A percentile compares a stretch with the other conserved stretches of the same genome.
Conservation (phyloP, 23 red algal species). For the Chondrus crispus region DNA sequence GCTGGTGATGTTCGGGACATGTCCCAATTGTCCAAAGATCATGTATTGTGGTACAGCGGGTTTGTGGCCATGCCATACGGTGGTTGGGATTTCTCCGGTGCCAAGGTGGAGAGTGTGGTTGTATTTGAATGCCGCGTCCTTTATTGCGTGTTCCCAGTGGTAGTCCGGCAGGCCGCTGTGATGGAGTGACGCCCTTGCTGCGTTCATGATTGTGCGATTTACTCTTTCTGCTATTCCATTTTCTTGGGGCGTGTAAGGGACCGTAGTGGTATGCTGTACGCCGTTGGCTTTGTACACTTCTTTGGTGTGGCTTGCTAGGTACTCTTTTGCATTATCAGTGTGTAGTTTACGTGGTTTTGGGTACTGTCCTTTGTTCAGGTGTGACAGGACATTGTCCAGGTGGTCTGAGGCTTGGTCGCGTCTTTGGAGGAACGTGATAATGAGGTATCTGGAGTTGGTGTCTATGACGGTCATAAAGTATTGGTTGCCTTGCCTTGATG, state of each 20-base stretch:
- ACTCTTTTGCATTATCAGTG: neutral
- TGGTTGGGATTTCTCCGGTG: neutral
- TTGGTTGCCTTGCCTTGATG: neutral
- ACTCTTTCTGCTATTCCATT: neutral
- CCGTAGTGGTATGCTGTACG: neutral
- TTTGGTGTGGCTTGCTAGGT: neutral
- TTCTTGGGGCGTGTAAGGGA: neutral
- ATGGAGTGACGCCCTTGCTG: neutral
- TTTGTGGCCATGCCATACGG: neutral
- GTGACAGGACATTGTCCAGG: neutral
- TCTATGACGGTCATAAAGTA: slow-evolving; percentile 22
- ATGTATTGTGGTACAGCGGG: neutral
- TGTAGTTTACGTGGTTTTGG: neutral
- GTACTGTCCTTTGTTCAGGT: neutral
- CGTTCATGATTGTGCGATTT: neutral
- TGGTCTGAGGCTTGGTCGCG: neutral
- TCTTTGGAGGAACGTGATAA: neutral
- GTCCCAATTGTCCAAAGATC: neutral
- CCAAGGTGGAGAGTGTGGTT: too few species aligned
- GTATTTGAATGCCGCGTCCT: neutral
- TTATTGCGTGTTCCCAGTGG: neutral
- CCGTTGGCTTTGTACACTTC: neutral
- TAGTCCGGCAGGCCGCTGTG: neutral
- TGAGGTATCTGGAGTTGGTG: neutral
- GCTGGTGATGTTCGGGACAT: neutral